Conservation (phyloP, 257 asterid species). For the Salvia splendens region DNA sequence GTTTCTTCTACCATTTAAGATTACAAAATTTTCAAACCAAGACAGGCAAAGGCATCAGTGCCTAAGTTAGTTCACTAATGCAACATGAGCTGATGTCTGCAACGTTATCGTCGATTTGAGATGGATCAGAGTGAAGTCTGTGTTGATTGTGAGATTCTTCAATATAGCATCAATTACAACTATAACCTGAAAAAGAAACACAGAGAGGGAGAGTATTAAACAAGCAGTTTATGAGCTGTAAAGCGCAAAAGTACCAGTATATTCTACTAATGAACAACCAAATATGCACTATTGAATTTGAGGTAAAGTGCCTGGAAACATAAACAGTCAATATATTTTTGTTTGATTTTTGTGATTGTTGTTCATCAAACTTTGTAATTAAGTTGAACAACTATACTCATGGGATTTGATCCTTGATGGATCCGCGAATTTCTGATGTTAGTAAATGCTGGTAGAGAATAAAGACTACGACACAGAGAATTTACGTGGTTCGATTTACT, state of each 20-base stretch:
- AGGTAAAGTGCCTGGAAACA: not conserved
- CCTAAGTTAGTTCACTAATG: not conserved
- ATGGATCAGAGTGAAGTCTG: conserved; percentile 27
- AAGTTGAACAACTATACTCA: not conserved
- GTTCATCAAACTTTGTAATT: not conserved
- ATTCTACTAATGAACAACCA: conserved; percentile 20
- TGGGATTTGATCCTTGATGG: not conserved
- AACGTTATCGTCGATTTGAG: not conserved
- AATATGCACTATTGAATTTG: not conserved
- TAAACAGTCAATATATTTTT: not conserved
- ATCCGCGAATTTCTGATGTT: too few species aligned
- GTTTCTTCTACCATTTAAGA: not conserved
- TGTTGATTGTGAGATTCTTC: conserved; percentile 7
- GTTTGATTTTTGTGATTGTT: not conserved
- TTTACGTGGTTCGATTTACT: too few species aligned
- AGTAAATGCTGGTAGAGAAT: too few species aligned
- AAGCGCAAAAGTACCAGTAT: conserved; percentile 26
- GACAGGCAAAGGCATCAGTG: conserved; percentile 19
- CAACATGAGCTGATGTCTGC: too few species aligned
- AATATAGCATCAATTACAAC: conserved; percentile 15
- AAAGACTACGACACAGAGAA: too few species aligned
- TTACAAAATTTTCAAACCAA: conserved; percentile 4
- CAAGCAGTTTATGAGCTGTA: conserved; percentile 26
- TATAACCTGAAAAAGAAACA: conserved; percentile 10
- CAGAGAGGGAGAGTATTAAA: not conserved